These are phyloP conservation scores for Torulaspora microellipsoides DNA, from an alignment of 805 yeast species.

Conservation along the genomic window DNA sequence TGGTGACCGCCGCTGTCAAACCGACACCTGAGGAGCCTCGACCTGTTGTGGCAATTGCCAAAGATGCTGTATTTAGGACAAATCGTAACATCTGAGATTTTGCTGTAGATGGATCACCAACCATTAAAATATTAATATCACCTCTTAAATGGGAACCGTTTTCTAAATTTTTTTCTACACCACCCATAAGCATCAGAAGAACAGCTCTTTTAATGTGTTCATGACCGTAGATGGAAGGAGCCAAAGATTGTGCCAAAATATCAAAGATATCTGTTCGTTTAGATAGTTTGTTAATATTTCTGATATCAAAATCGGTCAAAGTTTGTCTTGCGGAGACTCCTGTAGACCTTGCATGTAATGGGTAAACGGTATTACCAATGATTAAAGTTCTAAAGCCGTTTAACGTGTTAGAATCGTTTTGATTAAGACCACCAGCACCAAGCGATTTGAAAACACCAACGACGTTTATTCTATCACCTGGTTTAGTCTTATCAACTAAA, in stretches of 20 bases:
- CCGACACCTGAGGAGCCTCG: conserved; percentile 99
- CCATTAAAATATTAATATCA: conserved; percentile 93
- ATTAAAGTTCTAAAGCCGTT: conserved; percentile 79
- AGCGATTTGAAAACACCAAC: conserved; percentile 92
- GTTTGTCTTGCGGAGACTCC: conserved; percentile 69
- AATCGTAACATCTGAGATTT: conserved; percentile 93
- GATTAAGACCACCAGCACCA: conserved; percentile 54
- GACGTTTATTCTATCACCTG: conserved; percentile 92
- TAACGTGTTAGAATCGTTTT: conserved; percentile 36
- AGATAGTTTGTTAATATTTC: conserved; percentile 77
- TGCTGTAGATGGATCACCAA: conserved; percentile 98
- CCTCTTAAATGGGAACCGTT: conserved; percentile 98
- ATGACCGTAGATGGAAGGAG: conserved; percentile 94
- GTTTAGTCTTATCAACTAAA: conserved; percentile 84
- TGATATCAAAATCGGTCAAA: conserved; percentile 75
- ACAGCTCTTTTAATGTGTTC: conserved; percentile 89
- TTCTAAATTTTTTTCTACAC: conserved; percentile 86
- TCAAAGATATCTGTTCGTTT: conserved; percentile 71
- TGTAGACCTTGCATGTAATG: conserved; percentile 81
- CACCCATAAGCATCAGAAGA: conserved; percentile 84
- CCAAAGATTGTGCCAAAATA: conserved; percentile 75
- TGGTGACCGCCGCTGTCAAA: conserved; percentile 96
- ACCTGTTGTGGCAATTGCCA: conserved; percentile 98
- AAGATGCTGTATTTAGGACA: conserved; percentile 88
- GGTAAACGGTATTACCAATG: conserved; percentile 83